Percentiles rank a stretch among this genome's conserved stretches.
Evolutionary conservation across 352 stramenopile genomes (phyloP).

Genomic region (Pythium coloratum): DNA sequence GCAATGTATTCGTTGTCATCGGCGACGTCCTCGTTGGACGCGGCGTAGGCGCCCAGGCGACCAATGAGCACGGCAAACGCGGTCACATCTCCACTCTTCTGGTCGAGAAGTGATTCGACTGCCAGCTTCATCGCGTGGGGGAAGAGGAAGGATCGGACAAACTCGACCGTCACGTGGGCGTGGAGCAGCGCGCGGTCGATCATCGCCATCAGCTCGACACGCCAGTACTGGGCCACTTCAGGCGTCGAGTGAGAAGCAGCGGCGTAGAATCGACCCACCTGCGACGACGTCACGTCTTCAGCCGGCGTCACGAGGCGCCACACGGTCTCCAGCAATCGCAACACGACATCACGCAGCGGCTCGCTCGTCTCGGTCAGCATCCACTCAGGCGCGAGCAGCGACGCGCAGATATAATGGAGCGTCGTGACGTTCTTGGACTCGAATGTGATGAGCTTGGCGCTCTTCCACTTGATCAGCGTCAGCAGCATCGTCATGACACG

Average conservation of each 20-base stretch:
- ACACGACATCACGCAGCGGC: constrained; percentile 42
- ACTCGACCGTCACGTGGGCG: constrained; percentile 44
- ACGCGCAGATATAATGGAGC: constrained; percentile 47
- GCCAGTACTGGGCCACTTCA: constrained; percentile 45
- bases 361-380: constrained; percentile 43
- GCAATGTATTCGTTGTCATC: constrained; percentile 50
- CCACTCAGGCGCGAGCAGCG: constrained; percentile 43
- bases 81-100: constrained; percentile 31
- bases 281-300: constrained; percentile 31
- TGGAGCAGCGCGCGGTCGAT: constrained; percentile 53
- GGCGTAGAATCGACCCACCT: constrained; percentile 53
- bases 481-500: constrained; percentile 62
- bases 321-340: constrained; percentile 57
- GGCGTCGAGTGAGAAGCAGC: constrained; percentile 13
- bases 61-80: constrained; percentile 59
- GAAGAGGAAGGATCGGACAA: constrained; percentile 58
- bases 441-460: constrained; percentile 47
- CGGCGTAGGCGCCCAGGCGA: constrained; percentile 50
- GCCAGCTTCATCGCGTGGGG: constrained; percentile 56
- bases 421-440: constrained; percentile 36
- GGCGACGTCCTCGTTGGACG: constrained; percentile 46
- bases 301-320: constrained; percentile 65
- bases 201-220: constrained; percentile 49
- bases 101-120: constrained; percentile 41
- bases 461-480: constrained; percentile 56